These are phyloP conservation scores for Trifolium subterraneum DNA, from an alignment of 306 rosid species.

Conservation along the genomic window DNA sequence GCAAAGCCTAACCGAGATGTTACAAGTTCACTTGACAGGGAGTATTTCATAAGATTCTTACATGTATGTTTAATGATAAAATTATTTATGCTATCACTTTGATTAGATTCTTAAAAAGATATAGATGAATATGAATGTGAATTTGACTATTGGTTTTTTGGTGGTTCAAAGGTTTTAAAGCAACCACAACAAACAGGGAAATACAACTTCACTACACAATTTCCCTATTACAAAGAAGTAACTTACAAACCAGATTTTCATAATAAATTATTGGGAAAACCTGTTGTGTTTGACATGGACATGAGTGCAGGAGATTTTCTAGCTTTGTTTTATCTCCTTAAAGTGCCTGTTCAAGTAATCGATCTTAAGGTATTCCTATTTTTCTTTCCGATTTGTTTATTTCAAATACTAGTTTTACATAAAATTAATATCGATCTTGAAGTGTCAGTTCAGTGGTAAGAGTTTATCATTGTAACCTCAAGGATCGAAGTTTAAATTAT, in stretches of 20 bases:
- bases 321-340: conserved; percentile 78
- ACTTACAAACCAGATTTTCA: conserved; percentile 67
- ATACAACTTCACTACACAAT: conserved; percentile 74
- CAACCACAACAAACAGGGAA: conserved; percentile 56
- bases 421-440: background rate
- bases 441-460: background rate
- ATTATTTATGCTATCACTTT: background rate
- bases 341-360: conserved; percentile 78
- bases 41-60: conserved; percentile 72
- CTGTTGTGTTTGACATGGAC: conserved; percentile 92
- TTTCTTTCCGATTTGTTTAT: conserved; percentile 35
- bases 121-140: conserved; percentile 24
- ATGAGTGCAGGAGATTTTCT: conserved; percentile 98
- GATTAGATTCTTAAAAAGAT: conserved; percentile 22
- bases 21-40: conserved; percentile 69
- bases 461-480: background rate
- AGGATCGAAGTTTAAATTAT: background rate
- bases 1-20: conserved; percentile 72
- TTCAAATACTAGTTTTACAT: background rate
- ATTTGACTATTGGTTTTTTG: conserved; percentile 10
- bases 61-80: conserved; percentile 51
- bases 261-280: conserved; percentile 63
- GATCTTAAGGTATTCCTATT: conserved; percentile 68
- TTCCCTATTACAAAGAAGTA: conserved; percentile 75
- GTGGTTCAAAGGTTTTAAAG: conserved; percentile 48